These are phyloP conservation scores for Euphorbia peplus DNA, from an alignment of 345 rosid genomes.

Conservation along the genomic window DNA sequence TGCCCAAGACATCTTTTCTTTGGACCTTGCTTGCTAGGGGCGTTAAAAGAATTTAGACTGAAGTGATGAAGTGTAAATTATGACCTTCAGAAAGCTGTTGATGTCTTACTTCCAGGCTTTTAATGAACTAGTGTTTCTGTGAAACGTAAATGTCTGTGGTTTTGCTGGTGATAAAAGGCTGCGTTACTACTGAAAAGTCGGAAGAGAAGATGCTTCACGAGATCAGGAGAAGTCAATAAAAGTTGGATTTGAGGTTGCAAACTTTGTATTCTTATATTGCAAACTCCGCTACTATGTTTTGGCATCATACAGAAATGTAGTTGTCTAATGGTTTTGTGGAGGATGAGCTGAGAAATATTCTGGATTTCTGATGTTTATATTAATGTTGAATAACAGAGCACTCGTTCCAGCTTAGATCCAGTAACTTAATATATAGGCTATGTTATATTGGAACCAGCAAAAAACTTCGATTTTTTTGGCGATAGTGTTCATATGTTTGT, in stretches of 20 bases:
- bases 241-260: background rate
- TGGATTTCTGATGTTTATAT: constrained; percentile 7
- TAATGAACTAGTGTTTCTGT: background rate
- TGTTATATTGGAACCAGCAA: constrained; percentile 12
- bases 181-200: constrained; percentile 1
- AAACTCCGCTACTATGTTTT: background rate
- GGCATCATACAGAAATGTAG: background rate
- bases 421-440: background rate
- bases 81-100: background rate
- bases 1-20: background rate
- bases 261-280: background rate
- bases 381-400: constrained; percentile 4
- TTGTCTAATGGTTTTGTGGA: background rate
- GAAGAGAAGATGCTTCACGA: background rate
- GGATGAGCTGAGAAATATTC: background rate
- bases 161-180: background rate
- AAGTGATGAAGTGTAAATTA: background rate
- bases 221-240: background rate
- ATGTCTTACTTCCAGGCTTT: background rate
- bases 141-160: background rate
- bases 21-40: background rate
- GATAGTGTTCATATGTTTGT: background rate
- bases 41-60: background rate
- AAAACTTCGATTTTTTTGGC: background rate
- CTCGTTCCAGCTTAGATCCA: background rate